Base-by-base conservation (phyloP, 805 yeast genomes). In the Tetrapisispora fleetii region DNA sequence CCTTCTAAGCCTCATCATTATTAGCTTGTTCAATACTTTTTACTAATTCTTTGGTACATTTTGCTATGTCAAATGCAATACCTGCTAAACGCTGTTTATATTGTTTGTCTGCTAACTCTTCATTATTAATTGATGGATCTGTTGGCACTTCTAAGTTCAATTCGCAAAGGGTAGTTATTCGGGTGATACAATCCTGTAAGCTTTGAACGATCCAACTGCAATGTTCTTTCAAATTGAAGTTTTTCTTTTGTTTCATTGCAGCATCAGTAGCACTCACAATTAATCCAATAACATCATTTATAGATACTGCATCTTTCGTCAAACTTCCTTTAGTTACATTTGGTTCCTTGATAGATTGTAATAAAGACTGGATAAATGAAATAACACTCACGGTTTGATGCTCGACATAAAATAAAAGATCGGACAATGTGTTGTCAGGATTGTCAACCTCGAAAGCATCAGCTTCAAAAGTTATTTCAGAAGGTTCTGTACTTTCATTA, bases 21-120 rank as follows among this genome's bases (percentile, higher is more conserved):
- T 90, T 84, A 22, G 95, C 95, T 63, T 90, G 97, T 64, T 91
- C 97, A 5, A 91, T 96, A 1, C 95, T 86, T 69, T 90, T 90
- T 19, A 91, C 98, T 61, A 91, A 75, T 66, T 91, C 98, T 65
- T 90, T 91, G 5, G 97, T 91, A 65, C 95, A 85, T 67, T 91
- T 89, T 22, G 97, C 97, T 68, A 91, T 86, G 64, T 91, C 98
- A 69, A 89, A 91, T 28, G 96, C 91, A 56, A 90, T 84, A 2
- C 97, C 97, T 0, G 98, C 98, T 54, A 91, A 77, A 59, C 97
- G 78, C 67, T 91, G 97, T 67, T 87, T 87, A 70, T 88, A 83
- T 57, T 85, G 85, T 64, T 85, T 84, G 62, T 88, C 95, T 2
- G 96, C 96, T 61, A 76, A 81, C 47, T 81, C 86, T 35, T 60